Evolutionary conservation across 148 eudicot species (phyloP).

Genomic region (Rhododendron kiyosumense): DNA sequence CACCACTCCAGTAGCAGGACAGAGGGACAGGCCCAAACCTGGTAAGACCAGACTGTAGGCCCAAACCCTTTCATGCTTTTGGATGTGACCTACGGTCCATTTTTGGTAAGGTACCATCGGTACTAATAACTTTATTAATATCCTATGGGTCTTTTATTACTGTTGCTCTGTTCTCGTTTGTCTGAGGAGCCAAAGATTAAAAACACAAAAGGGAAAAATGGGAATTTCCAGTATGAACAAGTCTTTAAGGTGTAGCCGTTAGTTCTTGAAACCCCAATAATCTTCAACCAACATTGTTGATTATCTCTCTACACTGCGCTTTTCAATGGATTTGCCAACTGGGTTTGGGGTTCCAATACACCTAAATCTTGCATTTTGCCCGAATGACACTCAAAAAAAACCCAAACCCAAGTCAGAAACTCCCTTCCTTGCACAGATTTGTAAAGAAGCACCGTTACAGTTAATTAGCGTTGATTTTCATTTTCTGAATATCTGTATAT

Average conservation of each 20-base stretch:
- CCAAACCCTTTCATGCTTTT: not conserved
- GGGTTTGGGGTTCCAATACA: not conserved
- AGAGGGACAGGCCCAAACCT: not conserved
- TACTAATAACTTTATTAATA: too few species aligned
- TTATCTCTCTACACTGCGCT: not conserved
- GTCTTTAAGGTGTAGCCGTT: not conserved
- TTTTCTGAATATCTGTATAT: not conserved
- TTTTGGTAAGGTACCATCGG: too few species aligned
- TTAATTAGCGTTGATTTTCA: not conserved
- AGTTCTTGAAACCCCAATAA: not conserved
- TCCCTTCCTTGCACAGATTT: not conserved
- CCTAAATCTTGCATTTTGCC: not conserved
- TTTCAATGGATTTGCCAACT: slow-evolving; percentile 1
- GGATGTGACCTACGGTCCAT: not conserved
- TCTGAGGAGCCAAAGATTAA: not conserved
- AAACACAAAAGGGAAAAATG: not conserved
- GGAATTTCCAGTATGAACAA: not conserved
- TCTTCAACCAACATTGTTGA: not conserved
- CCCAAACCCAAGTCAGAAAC: not conserved
- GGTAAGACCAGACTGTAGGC: not conserved
- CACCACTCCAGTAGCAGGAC: not conserved
- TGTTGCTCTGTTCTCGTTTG: not conserved
- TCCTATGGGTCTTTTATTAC: too few species aligned
- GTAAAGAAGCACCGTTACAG: not conserved
- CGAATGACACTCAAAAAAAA: not conserved